Evolutionary conservation across 179 eudicot species (phyloP).

Genomic region (Spergularia azorica): DNA sequence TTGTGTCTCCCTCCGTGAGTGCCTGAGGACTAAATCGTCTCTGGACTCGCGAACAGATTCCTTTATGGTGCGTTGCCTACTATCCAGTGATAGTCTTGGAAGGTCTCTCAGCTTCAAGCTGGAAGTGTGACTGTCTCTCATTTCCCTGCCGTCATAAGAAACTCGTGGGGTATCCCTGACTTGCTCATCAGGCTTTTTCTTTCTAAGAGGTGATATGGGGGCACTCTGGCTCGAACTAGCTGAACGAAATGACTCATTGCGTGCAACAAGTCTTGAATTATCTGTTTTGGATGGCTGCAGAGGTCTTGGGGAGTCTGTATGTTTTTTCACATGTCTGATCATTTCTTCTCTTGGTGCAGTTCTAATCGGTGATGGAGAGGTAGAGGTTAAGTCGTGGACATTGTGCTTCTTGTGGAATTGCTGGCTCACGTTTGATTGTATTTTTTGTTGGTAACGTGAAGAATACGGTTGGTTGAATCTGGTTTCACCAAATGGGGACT

Average conservation of each 20-base stretch:
- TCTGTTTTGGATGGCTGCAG: constrained; percentile 22
- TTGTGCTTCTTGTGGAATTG: constrained; percentile 17
- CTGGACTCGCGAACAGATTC: constrained; percentile 3
- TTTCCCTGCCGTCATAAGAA: constrained; percentile 42
- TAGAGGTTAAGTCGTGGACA: constrained; percentile 3
- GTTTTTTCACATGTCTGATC: constrained; percentile 13
- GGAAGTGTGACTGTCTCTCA: constrained; percentile 11
- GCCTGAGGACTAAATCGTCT: constrained; percentile 10
- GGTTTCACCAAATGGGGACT: constrained; percentile 3
- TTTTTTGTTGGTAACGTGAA: constrained; percentile 16
- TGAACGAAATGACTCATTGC: constrained; percentile 31
- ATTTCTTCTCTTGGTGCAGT: constrained; percentile 24
- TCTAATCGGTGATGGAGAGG: constrained; percentile 22
- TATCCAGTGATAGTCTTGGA: constrained; percentile 45
- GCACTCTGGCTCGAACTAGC: constrained; percentile 29
- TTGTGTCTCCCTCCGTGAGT: constrained; percentile 10
- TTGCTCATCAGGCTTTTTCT: constrained; percentile 13
- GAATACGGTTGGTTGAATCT: constrained; percentile 8
- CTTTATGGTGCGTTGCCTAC: constrained; percentile 30
- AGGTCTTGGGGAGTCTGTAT: constrained; percentile 37
- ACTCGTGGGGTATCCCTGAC: constrained; percentile 26
- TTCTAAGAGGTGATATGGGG: constrained; percentile 17
- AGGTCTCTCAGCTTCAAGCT: constrained; percentile 33
- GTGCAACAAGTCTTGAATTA: constrained; percentile 25
- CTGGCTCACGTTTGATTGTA: constrained; percentile 16